Evolutionary conservation across 2,329 filamentous ascomycete species (phyloP), one percentile per base, ranked within the genome.

Genomic region (Periconia macrospinosa): DNA sequence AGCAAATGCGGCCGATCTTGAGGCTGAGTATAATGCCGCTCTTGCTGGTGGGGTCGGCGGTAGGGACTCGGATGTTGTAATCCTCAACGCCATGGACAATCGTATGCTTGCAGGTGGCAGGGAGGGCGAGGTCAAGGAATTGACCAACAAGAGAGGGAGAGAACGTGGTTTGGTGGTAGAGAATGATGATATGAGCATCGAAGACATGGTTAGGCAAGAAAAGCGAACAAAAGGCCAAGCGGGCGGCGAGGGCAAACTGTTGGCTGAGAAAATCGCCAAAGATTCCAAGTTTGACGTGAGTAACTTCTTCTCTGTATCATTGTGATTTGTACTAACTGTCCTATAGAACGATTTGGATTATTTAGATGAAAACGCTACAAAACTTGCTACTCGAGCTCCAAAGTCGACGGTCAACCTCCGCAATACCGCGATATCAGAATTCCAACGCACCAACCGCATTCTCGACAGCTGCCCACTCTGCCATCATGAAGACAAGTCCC

Each of bases 121-220:
- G n/a, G 78, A 82, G 43, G 83, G 82, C 47, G 94, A 97, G 75
- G 89, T 93, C 52, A 92, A 87, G 62, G 78, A 85, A 0, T 80
- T 97, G 8, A 85, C 88, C 23, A 96, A 86, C 54, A 94, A 89
- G 68, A 86, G 92, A 45, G 93, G 92, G 2, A 83, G 85, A 6
- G 92, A 96, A 73, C 86, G 92, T 50, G 94, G 93, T 1, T 82
- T 86, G 8, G 89, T 99, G 6, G 86, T 90, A 62, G 91, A 94
- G 60, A 97, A 97, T 68, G 90, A 95, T 49, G 92, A 97, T 65
- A 97, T 99, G 92, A 88, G 81, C 30, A 89, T 99, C 55, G 92
- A 96, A 50, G 94, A 99, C 73, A 99, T 99, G 94, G 86, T 99
- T 17, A 86, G 91, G 27, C 92, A 97, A 74, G 94, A 99, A 75